A percentile compares a stretch with the other conserved stretches of the same genome.
phyloP scores from a whole-genome alignment of 257 asterid genomes.

The Gentiana macrophylla region DNA sequence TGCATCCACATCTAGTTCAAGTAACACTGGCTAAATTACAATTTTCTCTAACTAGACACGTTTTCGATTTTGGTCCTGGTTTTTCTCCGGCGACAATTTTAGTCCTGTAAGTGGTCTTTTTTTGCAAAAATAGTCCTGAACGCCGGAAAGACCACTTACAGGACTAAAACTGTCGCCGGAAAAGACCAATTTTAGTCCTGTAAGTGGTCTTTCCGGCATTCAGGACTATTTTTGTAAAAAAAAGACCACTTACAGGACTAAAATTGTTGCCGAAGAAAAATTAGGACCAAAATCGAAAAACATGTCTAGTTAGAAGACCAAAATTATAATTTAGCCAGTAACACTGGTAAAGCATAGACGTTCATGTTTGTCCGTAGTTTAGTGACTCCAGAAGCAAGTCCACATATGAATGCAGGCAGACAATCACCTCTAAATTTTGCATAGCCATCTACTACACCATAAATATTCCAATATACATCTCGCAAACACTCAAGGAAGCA shows the following conservation, averaged over 20 bases:
- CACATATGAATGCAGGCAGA: conserved; percentile 64
- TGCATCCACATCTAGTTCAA: conserved; percentile 72
- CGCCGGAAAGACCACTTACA: too few relatives aligned
- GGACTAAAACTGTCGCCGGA: too few relatives aligned
- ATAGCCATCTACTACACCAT: conserved; percentile 70
- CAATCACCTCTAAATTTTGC: conserved; percentile 56
- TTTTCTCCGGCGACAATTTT: too few relatives aligned
- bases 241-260: too few relatives aligned
- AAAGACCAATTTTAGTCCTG: too few relatives aligned
- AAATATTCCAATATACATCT: conserved; percentile 78
- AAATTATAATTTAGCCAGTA: conserved; percentile 90
- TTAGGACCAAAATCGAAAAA: conserved; percentile 62
- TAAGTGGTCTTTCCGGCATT: too few relatives aligned
- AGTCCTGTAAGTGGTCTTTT: too few relatives aligned
- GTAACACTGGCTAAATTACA: conserved; percentile 52
- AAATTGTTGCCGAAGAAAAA: too few relatives aligned
- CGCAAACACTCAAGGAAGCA: conserved; percentile 88
- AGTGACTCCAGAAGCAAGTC: conserved; percentile 71
- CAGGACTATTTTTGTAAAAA: too few relatives aligned
- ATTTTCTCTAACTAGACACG: conserved; percentile 42
- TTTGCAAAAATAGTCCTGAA: too few relatives aligned
- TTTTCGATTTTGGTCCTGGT: conserved; percentile 75
- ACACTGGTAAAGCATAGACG: conserved; percentile 77
- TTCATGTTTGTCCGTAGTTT: conserved; percentile 81
- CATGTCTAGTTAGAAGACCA: conserved; percentile 80